These are phyloP conservation scores for Ascochyta lentis DNA, from an alignment of 2,329 filamentous ascomycete genomes.

Conservation along the genomic window DNA sequence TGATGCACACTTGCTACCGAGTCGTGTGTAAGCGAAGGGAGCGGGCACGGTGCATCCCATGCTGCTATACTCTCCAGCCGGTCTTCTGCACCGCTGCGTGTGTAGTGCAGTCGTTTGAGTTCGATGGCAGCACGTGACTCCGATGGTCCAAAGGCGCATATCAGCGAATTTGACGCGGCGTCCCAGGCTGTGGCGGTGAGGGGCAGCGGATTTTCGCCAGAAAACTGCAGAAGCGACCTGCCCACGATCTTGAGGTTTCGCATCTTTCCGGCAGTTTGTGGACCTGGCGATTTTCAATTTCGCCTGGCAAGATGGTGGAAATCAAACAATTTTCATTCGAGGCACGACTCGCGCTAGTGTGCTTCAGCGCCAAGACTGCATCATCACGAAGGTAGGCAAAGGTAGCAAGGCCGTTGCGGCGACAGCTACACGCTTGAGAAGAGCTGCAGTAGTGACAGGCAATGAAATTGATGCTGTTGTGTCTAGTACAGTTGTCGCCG, in stretches of 20 bases:
- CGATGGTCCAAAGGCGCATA: conserved; percentile 86
- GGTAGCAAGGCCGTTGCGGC: conserved; percentile 8
- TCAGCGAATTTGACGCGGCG: conserved; percentile 73
- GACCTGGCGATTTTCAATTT: conserved; percentile 12
- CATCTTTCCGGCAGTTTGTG: conserved; percentile 60
- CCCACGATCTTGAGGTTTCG: conserved; percentile 84
- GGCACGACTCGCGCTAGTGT: conserved; percentile 21
- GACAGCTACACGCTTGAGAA: conserved; percentile 3
- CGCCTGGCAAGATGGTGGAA: conserved; percentile 15
- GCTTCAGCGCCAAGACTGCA: conserved; percentile 14
- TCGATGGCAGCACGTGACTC: conserved; percentile 74
- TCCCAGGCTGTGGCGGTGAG: conserved; percentile 88
- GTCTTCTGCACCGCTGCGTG: conserved; percentile 51
- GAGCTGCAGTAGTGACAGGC: conserved; percentile 28
- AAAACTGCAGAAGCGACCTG: conserved; percentile 67
- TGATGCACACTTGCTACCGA: conserved; percentile 80
- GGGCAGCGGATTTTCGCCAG: conserved; percentile 60
- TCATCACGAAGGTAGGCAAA: conserved; percentile 15
- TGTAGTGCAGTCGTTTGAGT: conserved; percentile 63
- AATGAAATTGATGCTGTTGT: conserved; percentile 47
- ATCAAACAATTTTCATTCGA: conserved; percentile 23
- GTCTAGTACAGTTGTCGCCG: conserved; percentile 41
- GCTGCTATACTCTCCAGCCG: conserved; percentile 67
- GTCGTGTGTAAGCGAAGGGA: conserved; percentile 77
- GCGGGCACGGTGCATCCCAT: conserved; percentile 87